Evolutionary conservation across 192 early-diverging fungal genomes (phyloP).

Genomic region (Pilobolus umbonatus): DNA sequence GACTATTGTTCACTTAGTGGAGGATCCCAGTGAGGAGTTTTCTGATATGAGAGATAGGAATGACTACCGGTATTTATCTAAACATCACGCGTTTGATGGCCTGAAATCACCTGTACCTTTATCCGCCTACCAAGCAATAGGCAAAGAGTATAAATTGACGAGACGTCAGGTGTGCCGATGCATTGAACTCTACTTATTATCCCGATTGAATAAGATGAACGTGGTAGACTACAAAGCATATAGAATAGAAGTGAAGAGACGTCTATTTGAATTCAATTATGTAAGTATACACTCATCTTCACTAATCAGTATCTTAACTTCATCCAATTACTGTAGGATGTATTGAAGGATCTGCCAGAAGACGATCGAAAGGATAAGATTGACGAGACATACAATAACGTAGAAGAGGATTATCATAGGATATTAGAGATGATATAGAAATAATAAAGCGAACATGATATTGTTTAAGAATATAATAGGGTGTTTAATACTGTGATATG

Average conservation of each 20-base stretch:
- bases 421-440: constrained; percentile 38
- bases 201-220: constrained; percentile 51
- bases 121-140: constrained; percentile 43
- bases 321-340: constrained; percentile 46
- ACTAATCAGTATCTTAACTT: constrained; percentile 2
- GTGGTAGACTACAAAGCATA: constrained; percentile 47
- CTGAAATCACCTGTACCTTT: constrained; percentile 56
- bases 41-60: constrained; percentile 80
- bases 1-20: constrained; percentile 63
- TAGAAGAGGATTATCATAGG: constrained; percentile 74
- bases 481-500: no score
- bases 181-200: constrained; percentile 72
- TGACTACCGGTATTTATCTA: constrained; percentile 64
- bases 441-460: background rate
- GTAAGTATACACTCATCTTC: constrained; percentile 26
- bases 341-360: constrained; percentile 56
- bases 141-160: constrained; percentile 68
- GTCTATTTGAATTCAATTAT: constrained; percentile 76
- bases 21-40: constrained; percentile 91
- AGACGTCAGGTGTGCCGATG: constrained; percentile 80
- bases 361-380: constrained; percentile 67
- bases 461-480: no score
- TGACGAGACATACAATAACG: constrained; percentile 66
- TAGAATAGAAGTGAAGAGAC: constrained; percentile 78
- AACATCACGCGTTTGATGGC: constrained; percentile 52